Base-by-base conservation (phyloP, 2,329 filamentous ascomycete genomes). In the Pseudogymnoascus sp. region DNA sequence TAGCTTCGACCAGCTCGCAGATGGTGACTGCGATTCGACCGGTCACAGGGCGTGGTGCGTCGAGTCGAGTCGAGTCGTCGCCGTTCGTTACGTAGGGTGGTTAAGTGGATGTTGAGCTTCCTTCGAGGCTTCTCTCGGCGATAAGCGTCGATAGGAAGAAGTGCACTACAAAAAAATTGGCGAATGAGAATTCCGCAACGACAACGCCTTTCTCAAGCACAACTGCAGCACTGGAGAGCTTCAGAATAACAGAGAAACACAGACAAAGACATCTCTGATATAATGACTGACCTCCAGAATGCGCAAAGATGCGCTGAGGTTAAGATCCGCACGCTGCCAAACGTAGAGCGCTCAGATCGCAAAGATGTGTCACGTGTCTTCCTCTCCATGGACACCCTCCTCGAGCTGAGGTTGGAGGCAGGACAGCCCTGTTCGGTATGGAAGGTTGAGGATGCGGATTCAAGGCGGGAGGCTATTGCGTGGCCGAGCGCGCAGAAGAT, bases 401-500 rank as follows among this genome's bases (percentile, higher is more conserved):
- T 83, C 60, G 75, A 78, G 28, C 73, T 86, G 8, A 79, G 79
- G 63, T 75, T 89, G 16, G 77, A 78, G 46, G 75, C 81, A n/a
- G 86, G 85, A 40, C 84, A 88, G 67, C 72, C 82, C 11, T 86
- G 85, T 69, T 77, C 77, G n/a, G 70, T 86, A 18, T 77, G 73
- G 65, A 78, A 76, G 61, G 68, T 71, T 40, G 73, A 77, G 31
- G 67, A 71, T 11, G 59, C 37, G 4, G 63, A 66, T 9, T 60
- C 56, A 5, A 67, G 64, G 34, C 67, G 66, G 65, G 68, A 74
- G 61, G 86, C 83, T n/a, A 80, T 88, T 68, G 85, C 83, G 9
- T 89, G 86, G 86, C 76, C 79, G 42, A 82, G 84, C 3, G 72
- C 79, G 5, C 78, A 87, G 72, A 86, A 87, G 69, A 78, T 91